Base-by-base conservation (phyloP, 2,329 filamentous ascomycete species). In the Xylariaceae sp. region DNA sequence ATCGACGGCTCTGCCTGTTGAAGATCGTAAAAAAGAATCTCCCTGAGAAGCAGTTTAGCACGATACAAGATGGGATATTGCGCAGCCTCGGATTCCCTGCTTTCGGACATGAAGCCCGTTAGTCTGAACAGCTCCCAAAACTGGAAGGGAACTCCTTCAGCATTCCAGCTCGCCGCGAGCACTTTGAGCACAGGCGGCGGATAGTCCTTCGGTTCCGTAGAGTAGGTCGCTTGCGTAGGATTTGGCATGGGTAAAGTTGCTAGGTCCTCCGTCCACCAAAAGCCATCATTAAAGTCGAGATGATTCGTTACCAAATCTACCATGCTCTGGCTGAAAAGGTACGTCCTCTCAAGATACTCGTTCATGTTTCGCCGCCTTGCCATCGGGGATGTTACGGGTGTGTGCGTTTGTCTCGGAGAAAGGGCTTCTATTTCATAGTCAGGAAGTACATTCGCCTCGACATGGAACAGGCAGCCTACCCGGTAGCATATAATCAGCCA, bases 211-310 rank as follows among this genome's bases (percentile, higher is more conserved):
- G 70, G 63, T 2, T 75, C 72, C 53, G 68, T 69, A 15, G 66
- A 67, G 59, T 73, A 76, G 2, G 65, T 68, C 3, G 74, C 68
- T 9, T 70, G 55, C 3, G 70, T 67, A 4, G 71, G 70, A 44
- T 74, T 75, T 1, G 67, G 59, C 26, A 70, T 69, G 10, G 74
- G 70, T 34, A 74, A 56, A 43, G 63, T 71, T 7, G 73, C 73
- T 21, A 78, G 65, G 57, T 80, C 75, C 45, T 80, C 78, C 15
- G 75, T 78, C 76, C 78, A 80, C 80, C 80, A 83, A 61, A 83
- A 83, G 1, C 72, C 73, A 58, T 83, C 80, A 30, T 77, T 71
- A 51, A 79, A 81, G 60, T 83, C 80, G 2, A 80, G 63, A 49
- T 75, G 72, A 3, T 67, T 62, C 50, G 72, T 72, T 15, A 78